Conservation (phyloP, 768 basidiomycete species). For the Peribolospora baueri region DNA sequence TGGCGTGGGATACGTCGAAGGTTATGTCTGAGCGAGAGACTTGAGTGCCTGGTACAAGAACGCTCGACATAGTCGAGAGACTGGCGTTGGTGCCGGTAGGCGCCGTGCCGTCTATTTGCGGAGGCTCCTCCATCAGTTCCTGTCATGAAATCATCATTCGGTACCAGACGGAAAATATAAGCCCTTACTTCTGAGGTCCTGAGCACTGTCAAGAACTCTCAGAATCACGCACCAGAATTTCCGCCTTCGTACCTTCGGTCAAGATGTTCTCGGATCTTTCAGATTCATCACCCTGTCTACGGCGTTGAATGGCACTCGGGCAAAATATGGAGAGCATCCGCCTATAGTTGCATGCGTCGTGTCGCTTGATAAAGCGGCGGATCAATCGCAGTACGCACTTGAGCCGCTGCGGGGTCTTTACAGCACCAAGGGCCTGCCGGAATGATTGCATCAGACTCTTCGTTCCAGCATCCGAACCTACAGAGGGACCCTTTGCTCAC, state of each 20-base stretch:
- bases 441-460: slow-evolving; percentile 4
- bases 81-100: too few species aligned
- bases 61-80: background rate
- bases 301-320: slow-evolving; percentile 24
- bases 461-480: background rate
- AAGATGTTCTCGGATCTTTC: too few species aligned
- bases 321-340: slow-evolving; percentile 39
- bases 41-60: slow-evolving; percentile 32
- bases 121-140: slow-evolving; percentile 52
- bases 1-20: slow-evolving; percentile 29
- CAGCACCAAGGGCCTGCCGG: slow-evolving; percentile 20
- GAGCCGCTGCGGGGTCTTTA: slow-evolving; percentile 52
- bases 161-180: too few species aligned
- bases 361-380: slow-evolving; percentile 40
- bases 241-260: too few species aligned
- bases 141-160: slow-evolving; percentile 14
- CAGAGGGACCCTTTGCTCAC: slow-evolving; percentile 18
- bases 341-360: slow-evolving; percentile 44
- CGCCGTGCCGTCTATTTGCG: too few species aligned
- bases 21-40: slow-evolving; percentile 23
- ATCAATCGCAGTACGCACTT: slow-evolving; percentile 31
- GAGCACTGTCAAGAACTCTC: too few species aligned
- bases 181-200: too few species aligned
- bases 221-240: too few species aligned
- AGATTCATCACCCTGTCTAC: background rate